Conservation (phyloP, 2,329 filamentous ascomycete species). For the Nectriaceae sp. region DNA sequence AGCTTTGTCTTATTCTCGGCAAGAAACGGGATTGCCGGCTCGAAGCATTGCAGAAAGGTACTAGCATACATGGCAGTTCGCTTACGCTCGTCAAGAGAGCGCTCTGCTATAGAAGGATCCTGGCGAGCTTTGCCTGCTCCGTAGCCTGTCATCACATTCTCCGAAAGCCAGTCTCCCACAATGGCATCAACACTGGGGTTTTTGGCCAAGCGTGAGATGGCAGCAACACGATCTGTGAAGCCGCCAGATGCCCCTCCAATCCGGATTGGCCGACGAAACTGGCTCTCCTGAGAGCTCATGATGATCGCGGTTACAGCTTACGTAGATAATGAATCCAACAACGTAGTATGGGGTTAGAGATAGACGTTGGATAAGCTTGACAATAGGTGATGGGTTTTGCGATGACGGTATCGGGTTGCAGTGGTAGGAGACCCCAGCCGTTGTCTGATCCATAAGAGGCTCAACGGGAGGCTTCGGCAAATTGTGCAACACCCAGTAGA, state of each 20-base stretch:
- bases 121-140: slow-evolving; percentile 24
- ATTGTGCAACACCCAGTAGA: too few relatives aligned
- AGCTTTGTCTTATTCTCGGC: slow-evolving; percentile 34
- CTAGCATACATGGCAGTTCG: slow-evolving; percentile 27
- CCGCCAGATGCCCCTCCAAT: slow-evolving; percentile 33
- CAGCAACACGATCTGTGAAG: slow-evolving; percentile 34
- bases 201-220: slow-evolving; percentile 24
- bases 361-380: too few relatives aligned
- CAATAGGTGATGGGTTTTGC: too few relatives aligned
- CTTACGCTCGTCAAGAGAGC: slow-evolving; percentile 7
- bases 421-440: too few relatives aligned
- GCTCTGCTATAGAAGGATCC: slow-evolving; percentile 14
- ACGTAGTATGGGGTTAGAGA: too few relatives aligned
- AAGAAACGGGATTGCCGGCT: slow-evolving; percentile 33
- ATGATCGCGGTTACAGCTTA: not conserved
- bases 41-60: slow-evolving; percentile 32
- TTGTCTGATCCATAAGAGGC: too few relatives aligned
- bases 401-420: too few relatives aligned
- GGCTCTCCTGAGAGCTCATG: slow-evolving; percentile 4
- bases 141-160: slow-evolving; percentile 48
- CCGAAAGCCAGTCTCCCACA: slow-evolving; percentile 32
- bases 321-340: too few relatives aligned
- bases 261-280: slow-evolving; percentile 23
- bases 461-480: too few relatives aligned
- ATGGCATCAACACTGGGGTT: slow-evolving; percentile 16